Percentiles rank a stretch among this genome's conserved stretches.
Conservation (phyloP, 2,329 filamentous ascomycete genomes). For the Fusarium coffeatum region DNA sequence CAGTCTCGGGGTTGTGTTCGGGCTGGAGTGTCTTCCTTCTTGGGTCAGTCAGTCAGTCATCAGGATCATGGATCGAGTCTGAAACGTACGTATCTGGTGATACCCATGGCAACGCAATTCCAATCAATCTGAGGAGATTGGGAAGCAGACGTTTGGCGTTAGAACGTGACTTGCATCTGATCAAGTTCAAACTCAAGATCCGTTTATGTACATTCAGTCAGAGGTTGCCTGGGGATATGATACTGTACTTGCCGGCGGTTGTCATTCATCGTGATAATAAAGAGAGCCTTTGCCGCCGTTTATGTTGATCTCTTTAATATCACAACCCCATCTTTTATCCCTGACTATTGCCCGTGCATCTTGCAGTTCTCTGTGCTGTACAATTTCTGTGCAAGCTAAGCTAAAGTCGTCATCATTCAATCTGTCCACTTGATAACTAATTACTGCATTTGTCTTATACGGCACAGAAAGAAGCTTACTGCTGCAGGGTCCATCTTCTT, state of each 20-base stretch:
- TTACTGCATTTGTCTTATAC: background rate
- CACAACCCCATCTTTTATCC: slow-evolving; percentile 19
- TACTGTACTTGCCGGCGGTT: background rate
- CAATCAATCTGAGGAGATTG: slow-evolving; percentile 44
- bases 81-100: slow-evolving; percentile 24
- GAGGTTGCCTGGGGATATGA: slow-evolving; percentile 45
- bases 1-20: slow-evolving; percentile 23
- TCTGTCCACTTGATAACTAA: slow-evolving; percentile 6
- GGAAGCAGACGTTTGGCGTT: slow-evolving; percentile 10
- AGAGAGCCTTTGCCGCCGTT: slow-evolving; percentile 7
- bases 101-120: slow-evolving; percentile 38
- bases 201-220: slow-evolving; percentile 18
- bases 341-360: slow-evolving; percentile 14
- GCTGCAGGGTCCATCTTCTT: slow-evolving; percentile 9
- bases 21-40: slow-evolving; percentile 5
- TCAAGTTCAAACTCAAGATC: slow-evolving; percentile 13
- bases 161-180: background rate
- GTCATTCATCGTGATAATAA: slow-evolving; percentile 16
- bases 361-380: background rate
- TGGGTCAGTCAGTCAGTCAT: background rate
- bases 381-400: background rate
- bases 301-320: slow-evolving; percentile 2
- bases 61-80: slow-evolving; percentile 13
- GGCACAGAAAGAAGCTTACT: background rate
- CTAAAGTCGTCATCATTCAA: slow-evolving; percentile 1